Percentiles rank a stretch among this genome's conserved stretches.
Evolutionary conservation across 441 rosid species (phyloP).

Genomic region (Croton setiger): DNA sequence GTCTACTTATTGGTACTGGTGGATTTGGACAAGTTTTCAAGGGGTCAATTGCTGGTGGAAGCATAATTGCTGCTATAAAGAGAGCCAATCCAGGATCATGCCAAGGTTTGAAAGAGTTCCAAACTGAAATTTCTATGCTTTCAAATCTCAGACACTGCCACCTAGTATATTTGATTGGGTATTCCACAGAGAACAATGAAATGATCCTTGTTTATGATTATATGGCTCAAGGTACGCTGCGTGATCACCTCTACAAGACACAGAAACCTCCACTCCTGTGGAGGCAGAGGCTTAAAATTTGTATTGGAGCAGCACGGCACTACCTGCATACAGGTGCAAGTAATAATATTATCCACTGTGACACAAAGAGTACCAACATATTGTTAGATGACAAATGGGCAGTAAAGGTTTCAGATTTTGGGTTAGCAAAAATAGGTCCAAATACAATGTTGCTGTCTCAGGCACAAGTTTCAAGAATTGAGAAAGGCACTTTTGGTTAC

Average conservation of each 20-base stretch:
- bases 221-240: conserved; percentile 82
- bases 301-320: conserved; percentile 87
- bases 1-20: conserved; percentile 69
- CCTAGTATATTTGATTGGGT: conserved; percentile 82
- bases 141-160: conserved; percentile 82
- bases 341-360: conserved; percentile 80
- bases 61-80: conserved; percentile 74
- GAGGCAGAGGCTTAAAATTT: conserved; percentile 87
- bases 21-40: conserved; percentile 81
- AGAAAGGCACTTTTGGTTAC: conserved; percentile 85
- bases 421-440: conserved; percentile 77
- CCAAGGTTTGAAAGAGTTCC: conserved; percentile 87
- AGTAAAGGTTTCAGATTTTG: conserved; percentile 88
- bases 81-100: conserved; percentile 76
- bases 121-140: conserved; percentile 85
- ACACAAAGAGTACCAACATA: conserved; percentile 82
- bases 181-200: conserved; percentile 69
- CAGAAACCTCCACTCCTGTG: conserved; percentile 68
- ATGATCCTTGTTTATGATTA: no score
- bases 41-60: conserved; percentile 67
- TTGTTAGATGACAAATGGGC: conserved; percentile 83
- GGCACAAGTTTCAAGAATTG: conserved; percentile 69
- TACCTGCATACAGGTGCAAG: conserved; percentile 87
- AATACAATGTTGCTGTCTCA: conserved; percentile 53
- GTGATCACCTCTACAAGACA: conserved; percentile 82